These are phyloP conservation scores for Paramecium pentaurelia DNA, from an alignment of 73 alveolate genomes.

Conservation along the genomic window DNA sequence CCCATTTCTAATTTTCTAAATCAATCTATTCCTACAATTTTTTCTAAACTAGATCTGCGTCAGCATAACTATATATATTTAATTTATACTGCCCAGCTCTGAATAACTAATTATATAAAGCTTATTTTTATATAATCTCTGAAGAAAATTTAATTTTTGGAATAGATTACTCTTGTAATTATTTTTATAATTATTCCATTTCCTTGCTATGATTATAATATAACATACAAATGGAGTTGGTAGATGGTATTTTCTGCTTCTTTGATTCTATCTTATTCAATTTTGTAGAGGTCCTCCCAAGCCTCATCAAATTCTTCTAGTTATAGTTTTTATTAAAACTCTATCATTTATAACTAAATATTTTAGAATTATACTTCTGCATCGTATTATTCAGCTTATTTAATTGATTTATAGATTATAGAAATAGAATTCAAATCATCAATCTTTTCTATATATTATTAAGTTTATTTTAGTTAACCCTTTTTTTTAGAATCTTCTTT, in stretches of 20 bases:
- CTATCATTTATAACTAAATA: background rate
- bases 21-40: background rate
- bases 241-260: slow-evolving; percentile 31
- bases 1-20: background rate
- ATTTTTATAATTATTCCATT: slow-evolving; percentile 6
- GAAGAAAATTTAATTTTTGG: slow-evolving; percentile 27
- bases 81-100: slow-evolving; percentile 34
- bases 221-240: background rate
- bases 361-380: background rate
- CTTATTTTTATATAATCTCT: slow-evolving; percentile 4
- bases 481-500: background rate
- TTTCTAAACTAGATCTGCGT: background rate
- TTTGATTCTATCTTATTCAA: slow-evolving; percentile 1
- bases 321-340: background rate
- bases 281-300: slow-evolving; percentile 13
- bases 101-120: background rate
- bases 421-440: background rate
- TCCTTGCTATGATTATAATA: background rate
- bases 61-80: background rate
- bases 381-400: background rate
- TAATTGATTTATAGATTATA: background rate
- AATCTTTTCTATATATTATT: background rate
- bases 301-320: slow-evolving; percentile 16
- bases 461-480: background rate
- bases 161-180: background rate